Conservation (phyloP, 768 basidiomycete genomes). For the Ephemerocybe angulata region DNA sequence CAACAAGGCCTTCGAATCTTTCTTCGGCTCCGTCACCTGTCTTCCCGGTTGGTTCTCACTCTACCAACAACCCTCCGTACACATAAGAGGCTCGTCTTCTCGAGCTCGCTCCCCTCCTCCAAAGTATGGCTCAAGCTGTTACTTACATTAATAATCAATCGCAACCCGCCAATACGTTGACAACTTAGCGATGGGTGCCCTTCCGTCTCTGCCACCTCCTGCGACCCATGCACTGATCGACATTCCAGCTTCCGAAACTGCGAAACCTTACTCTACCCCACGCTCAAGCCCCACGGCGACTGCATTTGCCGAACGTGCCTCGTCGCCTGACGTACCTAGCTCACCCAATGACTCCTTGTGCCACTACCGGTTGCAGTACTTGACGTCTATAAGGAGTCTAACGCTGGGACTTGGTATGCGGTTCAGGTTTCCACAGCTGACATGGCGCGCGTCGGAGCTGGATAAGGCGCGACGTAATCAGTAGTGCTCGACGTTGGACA, state of each 20-base stretch:
- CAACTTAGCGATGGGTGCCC: not conserved
- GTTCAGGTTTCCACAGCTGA: conserved; percentile 8
- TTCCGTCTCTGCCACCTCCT: not conserved
- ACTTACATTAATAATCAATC: not conserved
- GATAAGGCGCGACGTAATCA: conserved; percentile 2
- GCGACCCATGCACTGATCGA: conserved; percentile 5
- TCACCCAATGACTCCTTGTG: not conserved
- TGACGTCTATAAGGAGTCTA: conserved; percentile 7
- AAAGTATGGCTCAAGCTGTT: not conserved
- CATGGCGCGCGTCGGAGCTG: conserved; percentile 7
- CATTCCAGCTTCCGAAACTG: conserved; percentile 3
- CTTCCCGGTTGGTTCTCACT: conserved; percentile 98
- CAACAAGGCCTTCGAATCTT: conserved; percentile 95
- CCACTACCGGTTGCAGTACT: conserved; percentile 1
- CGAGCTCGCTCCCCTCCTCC: not conserved
- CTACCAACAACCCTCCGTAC: conserved; percentile 2
- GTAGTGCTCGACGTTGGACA: not conserved
- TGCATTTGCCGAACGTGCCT: not conserved
- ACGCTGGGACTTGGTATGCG: conserved; percentile 7
- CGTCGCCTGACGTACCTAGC: not conserved
- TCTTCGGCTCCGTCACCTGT: conserved; percentile 98
- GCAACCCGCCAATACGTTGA: conserved; percentile 6
- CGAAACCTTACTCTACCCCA: conserved; percentile 11
- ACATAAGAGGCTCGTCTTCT: not conserved
- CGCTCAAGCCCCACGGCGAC: conserved; percentile 9